Evolutionary conservation across 2,329 filamentous ascomycete genomes (phyloP), one percentile per base, ranked within the genome.

Genomic region (Piedraia hortae): DNA sequence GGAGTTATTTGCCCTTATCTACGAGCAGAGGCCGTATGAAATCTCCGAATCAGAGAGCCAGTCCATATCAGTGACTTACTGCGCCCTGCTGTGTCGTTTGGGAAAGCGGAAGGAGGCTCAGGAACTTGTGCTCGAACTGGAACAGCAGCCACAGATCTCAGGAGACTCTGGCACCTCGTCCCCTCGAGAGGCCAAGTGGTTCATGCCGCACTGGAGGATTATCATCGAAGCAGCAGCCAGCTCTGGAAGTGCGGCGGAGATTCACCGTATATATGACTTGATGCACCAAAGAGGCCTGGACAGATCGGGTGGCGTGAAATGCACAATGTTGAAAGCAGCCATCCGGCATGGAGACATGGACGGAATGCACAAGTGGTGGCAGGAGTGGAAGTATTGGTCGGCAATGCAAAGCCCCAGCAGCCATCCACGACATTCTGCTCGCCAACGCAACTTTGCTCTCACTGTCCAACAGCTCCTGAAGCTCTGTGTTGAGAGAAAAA

Each of bases 401-500:
- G n/a, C n/a, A n/a, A n/a, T n/a, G n/a, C n/a, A n/a, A n/a, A n/a
- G n/a, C n/a, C n/a, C n/a, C n/a, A n/a, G n/a, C n/a, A 20, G n/a
- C 18, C 12, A 9, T 17, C 16, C 16, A 9, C 7, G 16, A 17
- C 7, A 17, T 9, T 7, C 7, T 9, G 7, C 9, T 17, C 16
- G 16, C 9, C n/a, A n/a, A n/a, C n/a, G 6, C n/a, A 9, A 12
- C 6, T 4, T 12, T 16, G 21, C 13, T 10, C 11, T 4, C 13
- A 10, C 7, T 10, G n/a, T 21, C 19, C 16, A 16, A 9, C 10
- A 18, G 10, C 6, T 30, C 11, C 16, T 32, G 4, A 10, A 6
- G 13, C 30, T 28, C 28, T 32, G 30, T 18, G 5, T 26, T 9
- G 11, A 8, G 11, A 64, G 62, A 23, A 45, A 56, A 12, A 51